Evolutionary conservation across 176 grass and related monocot genomes (phyloP).

Genomic region (Aegilops sharonensis): DNA sequence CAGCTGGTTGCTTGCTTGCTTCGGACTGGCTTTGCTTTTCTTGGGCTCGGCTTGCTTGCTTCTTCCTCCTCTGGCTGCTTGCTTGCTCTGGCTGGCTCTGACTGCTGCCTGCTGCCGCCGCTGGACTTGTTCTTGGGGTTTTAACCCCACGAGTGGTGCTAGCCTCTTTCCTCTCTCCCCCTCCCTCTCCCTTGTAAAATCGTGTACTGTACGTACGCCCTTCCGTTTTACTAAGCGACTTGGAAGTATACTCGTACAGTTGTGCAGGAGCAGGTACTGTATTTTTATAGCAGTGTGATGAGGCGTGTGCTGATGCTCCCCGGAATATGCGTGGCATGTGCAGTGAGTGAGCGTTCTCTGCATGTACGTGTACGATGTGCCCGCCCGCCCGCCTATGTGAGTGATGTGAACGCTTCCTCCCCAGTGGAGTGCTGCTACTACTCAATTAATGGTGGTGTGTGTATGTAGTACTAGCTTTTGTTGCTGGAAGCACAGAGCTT

Average conservation of each 20-base stretch:
- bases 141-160: slow-evolving; percentile 81
- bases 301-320: neutral
- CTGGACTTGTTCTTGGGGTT: slow-evolving; percentile 62
- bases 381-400: neutral
- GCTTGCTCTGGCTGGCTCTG: neutral
- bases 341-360: neutral
- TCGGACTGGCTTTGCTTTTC: neutral
- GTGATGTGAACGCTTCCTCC: neutral
- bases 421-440: too few species aligned
- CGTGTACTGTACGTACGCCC: neutral
- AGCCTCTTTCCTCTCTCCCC: neutral
- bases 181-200: neutral
- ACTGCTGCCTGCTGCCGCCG: neutral
- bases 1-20: slow-evolving; percentile 3
- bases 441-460: neutral
- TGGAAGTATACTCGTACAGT: slow-evolving; percentile 14
- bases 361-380: neutral
- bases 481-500: too few species aligned
- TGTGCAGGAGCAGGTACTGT: neutral
- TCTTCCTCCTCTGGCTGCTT: neutral
- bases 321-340: neutral
- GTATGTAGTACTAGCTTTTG: too few species aligned
- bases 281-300: neutral
- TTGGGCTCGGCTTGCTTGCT: neutral
- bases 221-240: neutral